A percentile compares a stretch with the other conserved stretches of the same genome.
Conservation (phyloP, 441 rosid genomes). For the Corymbia calophylla region DNA sequence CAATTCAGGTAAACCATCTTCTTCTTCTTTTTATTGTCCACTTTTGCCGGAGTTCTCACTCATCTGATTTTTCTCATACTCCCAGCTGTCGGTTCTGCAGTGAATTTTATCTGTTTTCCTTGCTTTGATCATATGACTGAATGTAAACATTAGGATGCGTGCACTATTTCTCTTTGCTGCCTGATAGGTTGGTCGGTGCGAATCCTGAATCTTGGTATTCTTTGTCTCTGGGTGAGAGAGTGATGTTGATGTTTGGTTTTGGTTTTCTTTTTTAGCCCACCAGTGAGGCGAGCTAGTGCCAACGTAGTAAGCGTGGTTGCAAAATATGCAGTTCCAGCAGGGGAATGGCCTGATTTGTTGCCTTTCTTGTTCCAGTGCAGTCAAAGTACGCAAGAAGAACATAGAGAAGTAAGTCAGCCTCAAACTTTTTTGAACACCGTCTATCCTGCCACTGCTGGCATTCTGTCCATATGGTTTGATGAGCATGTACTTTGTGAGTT, state of each 20-base stretch:
- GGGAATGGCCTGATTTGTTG: slow-evolving; percentile 97
- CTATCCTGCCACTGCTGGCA: not conserved
- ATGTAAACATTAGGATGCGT: not conserved
- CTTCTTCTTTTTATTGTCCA: not conserved
- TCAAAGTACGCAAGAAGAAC: slow-evolving; percentile 97
- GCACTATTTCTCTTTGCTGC: not conserved
- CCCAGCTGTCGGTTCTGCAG: not conserved
- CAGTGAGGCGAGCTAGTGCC: slow-evolving; percentile 97
- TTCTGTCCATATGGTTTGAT: not conserved
- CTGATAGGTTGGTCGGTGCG: not conserved
- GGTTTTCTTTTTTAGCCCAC: slow-evolving; percentile 44
- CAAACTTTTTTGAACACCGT: not conserved
- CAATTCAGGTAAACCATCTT: not conserved
- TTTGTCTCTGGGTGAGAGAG: not conserved
- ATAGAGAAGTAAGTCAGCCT: slow-evolving; percentile 65
- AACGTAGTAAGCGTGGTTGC: slow-evolving; percentile 95
- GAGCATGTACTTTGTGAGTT: not conserved
- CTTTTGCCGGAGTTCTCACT: not conserved
- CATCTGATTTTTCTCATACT: not conserved
- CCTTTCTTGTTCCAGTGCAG: slow-evolving; percentile 90
- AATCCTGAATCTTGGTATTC: not conserved
- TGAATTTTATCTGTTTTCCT: not conserved
- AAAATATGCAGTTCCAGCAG: slow-evolving; percentile 91
- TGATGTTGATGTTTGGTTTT: not conserved
- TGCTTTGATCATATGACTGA: not conserved